Conservation (phyloP, 805 yeast genomes). For the Teunomyces stri region DNA sequence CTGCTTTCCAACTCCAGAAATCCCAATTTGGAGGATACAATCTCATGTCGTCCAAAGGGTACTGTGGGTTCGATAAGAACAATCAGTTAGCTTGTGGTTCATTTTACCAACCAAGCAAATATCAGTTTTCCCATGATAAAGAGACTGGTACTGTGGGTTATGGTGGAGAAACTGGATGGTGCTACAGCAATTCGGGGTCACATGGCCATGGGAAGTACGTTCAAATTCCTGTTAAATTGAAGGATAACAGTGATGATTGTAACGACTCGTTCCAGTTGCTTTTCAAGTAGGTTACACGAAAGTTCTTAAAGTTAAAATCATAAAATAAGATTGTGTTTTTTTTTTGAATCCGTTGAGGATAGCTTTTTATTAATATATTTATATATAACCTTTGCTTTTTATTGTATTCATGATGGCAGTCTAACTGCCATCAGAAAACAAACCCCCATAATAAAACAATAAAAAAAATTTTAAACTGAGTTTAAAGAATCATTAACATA, state of each 20-base stretch:
- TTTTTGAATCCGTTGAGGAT: constrained; percentile 41
- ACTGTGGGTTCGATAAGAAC: constrained; percentile 47
- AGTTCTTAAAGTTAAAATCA: too few species aligned
- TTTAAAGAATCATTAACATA: constrained; percentile 10
- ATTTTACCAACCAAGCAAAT: constrained; percentile 24
- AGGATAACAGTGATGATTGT: constrained; percentile 14
- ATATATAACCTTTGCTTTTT: constrained; percentile 13
- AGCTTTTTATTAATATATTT: constrained; percentile 21
- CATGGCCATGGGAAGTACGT: constrained; percentile 22
- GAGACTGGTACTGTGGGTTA: constrained; percentile 48
- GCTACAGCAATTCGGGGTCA: constrained; percentile 26
- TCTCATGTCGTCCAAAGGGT: constrained; percentile 68
- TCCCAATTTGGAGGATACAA: constrained; percentile 73
- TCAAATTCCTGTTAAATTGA: constrained; percentile 21
- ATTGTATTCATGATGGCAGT: background rate
- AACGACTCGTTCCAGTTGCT: constrained; percentile 10
- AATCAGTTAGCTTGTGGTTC: constrained; percentile 14
- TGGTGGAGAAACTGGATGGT: constrained; percentile 65
- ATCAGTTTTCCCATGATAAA: constrained; percentile 57
- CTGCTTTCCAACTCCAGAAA: constrained; percentile 57
- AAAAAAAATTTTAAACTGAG: constrained; percentile 15
- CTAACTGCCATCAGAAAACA: constrained; percentile 5
- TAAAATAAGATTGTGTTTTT: background rate
- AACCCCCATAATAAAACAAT: constrained; percentile 15
- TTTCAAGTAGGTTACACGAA: constrained; percentile 5